These are phyloP conservation scores for Eutrema yunnanense DNA, from an alignment of 345 rosid genomes.

Conservation along the genomic window DNA sequence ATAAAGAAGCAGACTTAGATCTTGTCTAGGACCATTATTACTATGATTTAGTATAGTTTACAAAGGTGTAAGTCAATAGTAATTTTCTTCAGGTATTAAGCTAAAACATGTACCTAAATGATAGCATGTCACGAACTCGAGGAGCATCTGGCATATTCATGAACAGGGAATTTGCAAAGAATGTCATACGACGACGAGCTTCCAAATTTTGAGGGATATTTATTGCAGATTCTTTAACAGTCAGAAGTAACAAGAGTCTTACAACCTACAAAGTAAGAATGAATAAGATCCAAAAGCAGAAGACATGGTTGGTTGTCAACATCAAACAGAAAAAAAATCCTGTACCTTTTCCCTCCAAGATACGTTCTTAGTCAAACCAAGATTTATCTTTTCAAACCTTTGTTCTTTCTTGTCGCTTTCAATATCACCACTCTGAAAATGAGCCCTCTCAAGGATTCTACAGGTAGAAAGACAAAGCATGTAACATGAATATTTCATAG, in stretches of 20 bases:
- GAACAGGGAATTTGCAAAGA: conserved; percentile 93
- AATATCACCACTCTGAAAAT: conserved; percentile 2
- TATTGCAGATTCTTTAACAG: conserved; percentile 94
- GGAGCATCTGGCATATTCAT: conserved; percentile 95
- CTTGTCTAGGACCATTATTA: not conserved
- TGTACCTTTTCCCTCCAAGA: conserved; percentile 76
- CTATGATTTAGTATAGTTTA: not conserved
- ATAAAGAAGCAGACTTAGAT: conserved; percentile 4
- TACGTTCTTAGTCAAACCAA: conserved; percentile 7
- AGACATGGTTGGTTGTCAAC: not conserved
- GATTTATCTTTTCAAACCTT: conserved; percentile 68
- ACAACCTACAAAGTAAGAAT: conserved; percentile 43
- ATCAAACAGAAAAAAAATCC: not conserved
- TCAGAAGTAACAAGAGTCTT: conserved; percentile 73
- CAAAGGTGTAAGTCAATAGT: not conserved
- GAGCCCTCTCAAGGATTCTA: conserved; percentile 58
- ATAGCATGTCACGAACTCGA: conserved; percentile 80
- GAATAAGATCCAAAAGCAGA: conserved; percentile 15
- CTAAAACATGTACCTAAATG: conserved; percentile 62
- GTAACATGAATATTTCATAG: not conserved
- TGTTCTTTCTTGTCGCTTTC: conserved; percentile 46
- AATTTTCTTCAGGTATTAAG: not conserved
- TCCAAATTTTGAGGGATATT: conserved; percentile 92
- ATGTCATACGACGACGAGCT: conserved; percentile 96
- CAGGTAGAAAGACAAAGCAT: conserved; percentile 22